A percentile compares a stretch with the other conserved stretches of the same genome.
Conservation (phyloP, 352 stramenopile species). For the Blastocystis sp. region DNA sequence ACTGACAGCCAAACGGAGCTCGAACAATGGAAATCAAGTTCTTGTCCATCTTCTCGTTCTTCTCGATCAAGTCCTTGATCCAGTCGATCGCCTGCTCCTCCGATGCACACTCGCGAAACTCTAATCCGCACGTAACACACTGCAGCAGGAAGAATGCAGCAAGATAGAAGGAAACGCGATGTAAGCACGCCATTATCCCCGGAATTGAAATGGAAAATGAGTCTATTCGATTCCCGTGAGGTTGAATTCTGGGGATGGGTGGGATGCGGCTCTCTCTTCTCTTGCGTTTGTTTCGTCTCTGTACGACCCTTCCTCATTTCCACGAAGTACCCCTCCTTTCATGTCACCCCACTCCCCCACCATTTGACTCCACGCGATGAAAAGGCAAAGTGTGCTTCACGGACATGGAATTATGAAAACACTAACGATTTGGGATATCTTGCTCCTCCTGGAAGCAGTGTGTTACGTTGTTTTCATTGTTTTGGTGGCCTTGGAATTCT, state of each 20-base stretch:
- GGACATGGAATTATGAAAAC: conserved; percentile 15
- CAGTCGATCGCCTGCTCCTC: conserved; percentile 61
- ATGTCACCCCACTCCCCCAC: not conserved
- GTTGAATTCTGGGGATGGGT: too few species aligned
- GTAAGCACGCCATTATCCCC: not conserved
- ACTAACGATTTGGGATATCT: conserved; percentile 26
- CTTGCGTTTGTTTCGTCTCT: not conserved
- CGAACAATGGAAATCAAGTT: conserved; percentile 68
- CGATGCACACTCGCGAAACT: conserved; percentile 51
- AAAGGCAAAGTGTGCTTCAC: too few species aligned
- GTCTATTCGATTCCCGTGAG: conserved; percentile 21
- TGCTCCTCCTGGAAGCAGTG: conserved; percentile 16
- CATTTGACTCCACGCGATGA: not conserved
- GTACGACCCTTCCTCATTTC: not conserved
- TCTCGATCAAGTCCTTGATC: conserved; percentile 14
- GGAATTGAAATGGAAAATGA: conserved; percentile 21
- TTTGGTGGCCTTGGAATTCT: conserved; percentile 41
- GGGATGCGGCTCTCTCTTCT: too few species aligned
- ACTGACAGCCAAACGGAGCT: not conserved
- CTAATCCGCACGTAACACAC: not conserved
- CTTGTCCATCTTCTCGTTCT: conserved; percentile 64
- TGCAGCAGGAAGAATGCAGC: conserved; percentile 27
- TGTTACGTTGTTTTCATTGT: conserved; percentile 27
- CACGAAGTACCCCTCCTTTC: not conserved
- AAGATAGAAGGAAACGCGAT: not conserved